Evolutionary conservation across 2,329 filamentous ascomycete genomes (phyloP).

Genomic region (Teratosphaeria pseudoeucalypti): DNA sequence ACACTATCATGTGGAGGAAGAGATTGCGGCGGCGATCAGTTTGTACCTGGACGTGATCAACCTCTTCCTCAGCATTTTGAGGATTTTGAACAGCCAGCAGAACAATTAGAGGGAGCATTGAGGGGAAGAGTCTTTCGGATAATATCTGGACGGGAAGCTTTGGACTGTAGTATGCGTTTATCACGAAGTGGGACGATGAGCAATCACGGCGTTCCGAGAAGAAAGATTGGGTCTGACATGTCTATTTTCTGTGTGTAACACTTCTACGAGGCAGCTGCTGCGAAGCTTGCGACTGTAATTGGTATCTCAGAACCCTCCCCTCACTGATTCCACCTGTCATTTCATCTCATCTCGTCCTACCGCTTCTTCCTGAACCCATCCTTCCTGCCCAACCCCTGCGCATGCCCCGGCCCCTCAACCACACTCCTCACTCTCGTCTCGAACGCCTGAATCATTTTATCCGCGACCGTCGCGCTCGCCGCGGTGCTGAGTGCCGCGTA

Average conservation of each 20-base stretch:
- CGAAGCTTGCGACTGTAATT: neutral
- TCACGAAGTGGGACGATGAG: neutral
- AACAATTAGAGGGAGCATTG: constrained; percentile 58
- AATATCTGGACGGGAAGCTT: neutral
- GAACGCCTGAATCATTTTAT: constrained; percentile 87
- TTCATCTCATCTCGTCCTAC: neutral
- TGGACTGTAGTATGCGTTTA: neutral
- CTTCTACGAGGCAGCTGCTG: neutral
- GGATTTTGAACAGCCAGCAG: constrained; percentile 91
- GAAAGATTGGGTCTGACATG: neutral
- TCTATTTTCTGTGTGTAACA: neutral
- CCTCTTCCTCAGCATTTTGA: constrained; percentile 86
- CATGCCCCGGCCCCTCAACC: constrained; percentile 16
- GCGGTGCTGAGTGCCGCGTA: constrained; percentile 73
- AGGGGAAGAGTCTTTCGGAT: neutral
- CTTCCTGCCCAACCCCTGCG: neutral
- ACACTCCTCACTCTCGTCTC: constrained; percentile 64
- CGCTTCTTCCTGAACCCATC: neutral
- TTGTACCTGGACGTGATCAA: constrained; percentile 96
- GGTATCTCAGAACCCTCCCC: neutral
- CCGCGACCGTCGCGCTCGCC: constrained; percentile 73
- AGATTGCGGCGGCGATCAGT: constrained; percentile 50
- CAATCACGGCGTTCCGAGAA: neutral
- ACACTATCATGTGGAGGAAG: constrained; percentile 78
- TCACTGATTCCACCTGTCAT: neutral